Conservation (phyloP, 768 basidiomycete species). For the Boletus subparvulus region DNA sequence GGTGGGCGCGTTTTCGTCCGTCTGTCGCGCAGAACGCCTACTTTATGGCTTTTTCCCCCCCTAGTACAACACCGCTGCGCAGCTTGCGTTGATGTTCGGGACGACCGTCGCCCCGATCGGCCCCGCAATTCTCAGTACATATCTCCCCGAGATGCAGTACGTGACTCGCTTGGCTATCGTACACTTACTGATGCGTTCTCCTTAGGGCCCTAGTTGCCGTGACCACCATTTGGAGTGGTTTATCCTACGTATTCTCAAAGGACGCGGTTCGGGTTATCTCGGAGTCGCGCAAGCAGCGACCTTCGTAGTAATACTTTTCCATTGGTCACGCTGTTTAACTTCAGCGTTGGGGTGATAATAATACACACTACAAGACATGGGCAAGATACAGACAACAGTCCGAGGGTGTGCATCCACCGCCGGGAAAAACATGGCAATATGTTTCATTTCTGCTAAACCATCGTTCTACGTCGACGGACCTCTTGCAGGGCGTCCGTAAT, state of each 20-base stretch:
- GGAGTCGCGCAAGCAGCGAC: slow-evolving; percentile 32
- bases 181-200: background rate
- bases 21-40: background rate
- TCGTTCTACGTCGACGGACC: slow-evolving; percentile 54
- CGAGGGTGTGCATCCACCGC: background rate
- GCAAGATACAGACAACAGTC: slow-evolving; percentile 22
- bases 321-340: background rate
- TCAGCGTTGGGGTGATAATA: slow-evolving; percentile 11
- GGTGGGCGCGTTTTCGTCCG: slow-evolving; percentile 36
- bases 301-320: slow-evolving; percentile 8
- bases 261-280: slow-evolving; percentile 66
- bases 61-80: slow-evolving; percentile 89
- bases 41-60: background rate
- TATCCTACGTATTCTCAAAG: slow-evolving; percentile 77
- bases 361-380: slow-evolving; percentile 20
- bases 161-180: slow-evolving; percentile 31
- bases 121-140: slow-evolving; percentile 51
- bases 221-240: slow-evolving; percentile 91
- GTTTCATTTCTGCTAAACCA: slow-evolving; percentile 11
- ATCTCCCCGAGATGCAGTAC: slow-evolving; percentile 73
- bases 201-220: slow-evolving; percentile 80
- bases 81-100: slow-evolving; percentile 85
- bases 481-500: slow-evolving; percentile 69
- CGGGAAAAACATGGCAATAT: background rate
- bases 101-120: slow-evolving; percentile 85